Evolutionary conservation across 108 stramenopile species (phyloP), one percentile per base, ranked within the genome.

Genomic region (Cylindrotheca fusiformis): DNA sequence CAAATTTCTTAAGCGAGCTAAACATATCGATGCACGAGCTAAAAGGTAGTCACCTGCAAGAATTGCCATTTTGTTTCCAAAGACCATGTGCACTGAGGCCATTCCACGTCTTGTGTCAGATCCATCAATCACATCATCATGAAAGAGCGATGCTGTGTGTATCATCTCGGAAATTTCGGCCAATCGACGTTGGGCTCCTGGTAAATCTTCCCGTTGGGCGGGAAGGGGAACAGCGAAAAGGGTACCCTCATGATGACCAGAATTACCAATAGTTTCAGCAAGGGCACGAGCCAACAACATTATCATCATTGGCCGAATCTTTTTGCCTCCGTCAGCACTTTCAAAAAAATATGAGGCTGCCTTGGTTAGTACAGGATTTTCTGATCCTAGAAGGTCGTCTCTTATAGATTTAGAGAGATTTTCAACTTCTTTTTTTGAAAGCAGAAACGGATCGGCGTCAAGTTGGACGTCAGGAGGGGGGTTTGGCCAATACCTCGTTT

Each of bases 101-200:
- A 78, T 72, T 2, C 95, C 95, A 4, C 98, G 79, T 1, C 98
- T 89, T 30, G 92, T 95, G 61, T 97, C 95, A 25, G 97, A 87
- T 52, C 85, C 88, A 57, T 99, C 98, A 69, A 99, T 97, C 51
- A 99, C 98, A 72, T 99, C 98, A 62, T 99, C 98, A 73, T 99
- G 96, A 59, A 75, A 75, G 17, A 99, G 76, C 19, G 88, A 91
- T 21, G 98, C 97, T 2, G 98, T 98, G 78, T 99, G 98, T 58
- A 99, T 97, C 84, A 98, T 93, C 85, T 99, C 98, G 17, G 96
- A 94, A 27, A 99, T 98, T 79, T 97, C 96, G 12, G 97, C 98
- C 47, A 99, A 77, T 4, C 98, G 77, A 17, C 91, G 86, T 74
- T 99, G 97, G 8, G 88, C 83, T 55, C 84, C 72, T 0, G 78